These are phyloP conservation scores for Cutaneotrichosporon dermatis DNA, from an alignment of 1,284 basidiomycete species.

Conservation along the genomic window DNA sequence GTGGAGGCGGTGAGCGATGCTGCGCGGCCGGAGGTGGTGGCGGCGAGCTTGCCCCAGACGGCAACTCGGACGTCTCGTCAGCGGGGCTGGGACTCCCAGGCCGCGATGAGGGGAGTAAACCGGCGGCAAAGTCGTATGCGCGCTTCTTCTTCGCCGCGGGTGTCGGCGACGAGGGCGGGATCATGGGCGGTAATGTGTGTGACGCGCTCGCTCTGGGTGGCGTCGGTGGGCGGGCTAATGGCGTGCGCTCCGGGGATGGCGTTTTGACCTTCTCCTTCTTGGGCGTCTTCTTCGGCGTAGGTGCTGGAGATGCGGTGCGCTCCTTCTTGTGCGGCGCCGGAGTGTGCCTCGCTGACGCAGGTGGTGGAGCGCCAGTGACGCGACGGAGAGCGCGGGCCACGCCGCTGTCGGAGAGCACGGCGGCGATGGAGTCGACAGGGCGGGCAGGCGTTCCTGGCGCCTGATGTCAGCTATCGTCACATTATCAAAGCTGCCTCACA, in stretches of 20 bases:
- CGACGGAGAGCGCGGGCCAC: slow-evolving; percentile 15
- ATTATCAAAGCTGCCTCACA: background rate
- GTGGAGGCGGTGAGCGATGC: too few relatives aligned
- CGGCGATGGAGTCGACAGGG: slow-evolving; percentile 9
- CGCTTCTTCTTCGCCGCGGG: slow-evolving; percentile 4
- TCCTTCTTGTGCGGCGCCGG: background rate
- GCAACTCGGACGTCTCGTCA: background rate
- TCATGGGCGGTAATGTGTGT: background rate
- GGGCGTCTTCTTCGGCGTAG: too few relatives aligned
- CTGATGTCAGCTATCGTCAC: slow-evolving; percentile 4
- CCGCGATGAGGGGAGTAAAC: slow-evolving; percentile 4
- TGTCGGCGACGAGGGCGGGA: slow-evolving; percentile 16
- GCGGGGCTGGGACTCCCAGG: background rate
- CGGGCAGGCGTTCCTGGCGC: background rate
- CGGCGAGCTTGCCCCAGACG: background rate
- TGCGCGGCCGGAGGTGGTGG: background rate
- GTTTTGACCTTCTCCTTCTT: background rate
- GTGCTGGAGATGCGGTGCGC: background rate
- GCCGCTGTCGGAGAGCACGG: slow-evolving; percentile 14
- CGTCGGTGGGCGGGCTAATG: slow-evolving; percentile 4
- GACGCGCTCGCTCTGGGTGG: background rate
- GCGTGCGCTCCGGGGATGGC: slow-evolving; percentile 9
- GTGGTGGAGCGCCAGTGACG: slow-evolving; percentile 10
- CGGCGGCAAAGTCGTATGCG: slow-evolving; percentile 8
- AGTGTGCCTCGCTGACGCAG: slow-evolving; percentile 6